phyloP scores from a whole-genome alignment of 1,284 basidiomycete species.

The Moesziomyces aphidis region DNA sequence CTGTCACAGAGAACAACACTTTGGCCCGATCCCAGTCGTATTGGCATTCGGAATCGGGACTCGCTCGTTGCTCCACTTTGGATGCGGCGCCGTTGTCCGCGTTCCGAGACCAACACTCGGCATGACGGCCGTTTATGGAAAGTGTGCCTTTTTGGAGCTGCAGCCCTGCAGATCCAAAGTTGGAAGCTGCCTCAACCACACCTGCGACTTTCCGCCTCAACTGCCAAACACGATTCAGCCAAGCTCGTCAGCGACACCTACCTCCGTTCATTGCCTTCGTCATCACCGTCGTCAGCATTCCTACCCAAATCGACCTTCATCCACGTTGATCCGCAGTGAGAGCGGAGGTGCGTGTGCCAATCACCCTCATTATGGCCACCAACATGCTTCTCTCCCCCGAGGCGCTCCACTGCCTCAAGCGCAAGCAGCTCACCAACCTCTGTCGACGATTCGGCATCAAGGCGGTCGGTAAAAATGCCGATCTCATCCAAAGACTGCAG shows the following conservation, averaged over 20 bases:
- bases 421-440: constrained; percentile 55
- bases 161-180: not conserved
- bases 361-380: constrained; percentile 20
- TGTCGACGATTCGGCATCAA: constrained; percentile 53
- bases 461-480: constrained; percentile 47
- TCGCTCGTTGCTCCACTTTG: not conserved
- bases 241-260: constrained; percentile 1
- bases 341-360: constrained; percentile 11
- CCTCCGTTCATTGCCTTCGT: not conserved
- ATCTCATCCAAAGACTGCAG: constrained; percentile 45
- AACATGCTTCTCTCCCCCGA: constrained; percentile 50
- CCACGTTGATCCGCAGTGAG: not conserved
- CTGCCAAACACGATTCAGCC: not conserved
- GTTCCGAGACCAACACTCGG: not conserved
- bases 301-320: not conserved
- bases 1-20: no score
- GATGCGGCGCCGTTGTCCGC: no score
- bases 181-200: constrained; percentile 1
- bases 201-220: not conserved
- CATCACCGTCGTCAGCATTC: constrained; percentile 2
- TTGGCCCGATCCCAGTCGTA: no score
- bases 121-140: not conserved
- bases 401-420: constrained; percentile 54
- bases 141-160: not conserved
- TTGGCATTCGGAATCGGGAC: not conserved